phyloP scores from a whole-genome alignment of 2,329 filamentous ascomycete genomes.

The Monilinia fructicola region DNA sequence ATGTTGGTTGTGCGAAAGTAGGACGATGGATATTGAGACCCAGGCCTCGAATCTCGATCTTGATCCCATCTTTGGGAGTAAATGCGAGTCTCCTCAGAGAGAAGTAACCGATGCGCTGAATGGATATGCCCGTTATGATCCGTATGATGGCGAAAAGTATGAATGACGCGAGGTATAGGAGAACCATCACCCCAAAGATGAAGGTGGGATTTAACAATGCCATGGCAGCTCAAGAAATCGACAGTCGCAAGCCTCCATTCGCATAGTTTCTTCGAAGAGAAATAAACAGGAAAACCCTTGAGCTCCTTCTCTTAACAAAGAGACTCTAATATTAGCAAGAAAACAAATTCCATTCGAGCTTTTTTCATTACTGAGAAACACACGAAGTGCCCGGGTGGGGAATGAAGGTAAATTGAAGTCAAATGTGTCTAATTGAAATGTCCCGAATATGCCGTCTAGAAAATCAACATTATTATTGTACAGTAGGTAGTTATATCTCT shows the following conservation, averaged over 20 bases:
- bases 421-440: conserved; percentile 21
- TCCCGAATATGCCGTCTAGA: neutral
- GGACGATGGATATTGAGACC: conserved; percentile 87
- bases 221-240: conserved; percentile 46
- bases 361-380: conserved; percentile 23
- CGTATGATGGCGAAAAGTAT: conserved; percentile 90
- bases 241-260: conserved; percentile 23
- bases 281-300: neutral
- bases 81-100: conserved; percentile 90
- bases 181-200: conserved; percentile 78
- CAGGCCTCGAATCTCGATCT: conserved; percentile 84
- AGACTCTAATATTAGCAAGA: conserved; percentile 14
- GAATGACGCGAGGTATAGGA: conserved; percentile 88
- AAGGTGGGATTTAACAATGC: conserved; percentile 74
- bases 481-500: too few species aligned
- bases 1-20: conserved; percentile 95
- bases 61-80: conserved; percentile 82
- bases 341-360: conserved; percentile 17
- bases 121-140: conserved; percentile 89
- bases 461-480: too few species aligned
- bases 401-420: conserved; percentile 19
- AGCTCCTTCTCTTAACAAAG: conserved; percentile 18
- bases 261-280: conserved; percentile 8
- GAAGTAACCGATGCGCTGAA: conserved; percentile 91
- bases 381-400: conserved; percentile 11